phyloP scores from a whole-genome alignment of 2,329 filamentous ascomycete genomes.

The Exserohilum rostratum region DNA sequence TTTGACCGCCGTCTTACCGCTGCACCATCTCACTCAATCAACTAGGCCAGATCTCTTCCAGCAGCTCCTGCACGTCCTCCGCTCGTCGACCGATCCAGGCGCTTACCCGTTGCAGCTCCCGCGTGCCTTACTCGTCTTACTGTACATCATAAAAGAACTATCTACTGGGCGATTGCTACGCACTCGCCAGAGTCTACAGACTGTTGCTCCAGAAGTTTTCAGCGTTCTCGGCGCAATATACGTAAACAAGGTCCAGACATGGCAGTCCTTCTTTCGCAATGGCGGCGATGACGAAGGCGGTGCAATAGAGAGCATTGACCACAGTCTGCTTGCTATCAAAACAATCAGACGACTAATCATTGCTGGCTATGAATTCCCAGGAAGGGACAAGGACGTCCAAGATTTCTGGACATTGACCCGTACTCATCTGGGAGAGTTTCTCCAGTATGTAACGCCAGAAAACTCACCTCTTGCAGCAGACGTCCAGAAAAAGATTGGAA shows the following conservation, averaged over 20 bases:
- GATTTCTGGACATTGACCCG: conserved; percentile 82
- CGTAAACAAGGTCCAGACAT: conserved; percentile 70
- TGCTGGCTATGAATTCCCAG: conserved; percentile 82
- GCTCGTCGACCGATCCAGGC: conserved; percentile 58
- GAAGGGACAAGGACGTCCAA: conserved; percentile 75
- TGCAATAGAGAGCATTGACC: conserved; percentile 70
- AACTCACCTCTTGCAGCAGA: conserved; percentile 56
- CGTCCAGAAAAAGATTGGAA: conserved; percentile 72
- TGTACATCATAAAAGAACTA: conserved; percentile 90
- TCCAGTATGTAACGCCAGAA: conserved; percentile 66
- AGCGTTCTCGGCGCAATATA: conserved; percentile 81
- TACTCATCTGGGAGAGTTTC: conserved; percentile 75
- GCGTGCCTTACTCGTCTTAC: conserved; percentile 75
- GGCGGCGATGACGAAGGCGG: conserved; percentile 65
- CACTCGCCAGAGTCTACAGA: conserved; percentile 77
- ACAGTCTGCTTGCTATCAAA: conserved; percentile 80
- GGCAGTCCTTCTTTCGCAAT: conserved; percentile 67
- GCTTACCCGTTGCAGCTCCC: conserved; percentile 70
- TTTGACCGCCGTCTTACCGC: not conserved
- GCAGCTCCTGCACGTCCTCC: conserved; percentile 61
- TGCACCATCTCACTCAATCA: conserved; percentile 17
- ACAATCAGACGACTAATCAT: conserved; percentile 79
- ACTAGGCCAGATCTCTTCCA: conserved; percentile 49
- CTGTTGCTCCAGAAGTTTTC: conserved; percentile 82
- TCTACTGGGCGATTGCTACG: conserved; percentile 77